Percentiles rank a stretch among this genome's conserved stretches.
Conservation (phyloP, 106 monocot species). For the Dactylorhiza incarnata region DNA sequence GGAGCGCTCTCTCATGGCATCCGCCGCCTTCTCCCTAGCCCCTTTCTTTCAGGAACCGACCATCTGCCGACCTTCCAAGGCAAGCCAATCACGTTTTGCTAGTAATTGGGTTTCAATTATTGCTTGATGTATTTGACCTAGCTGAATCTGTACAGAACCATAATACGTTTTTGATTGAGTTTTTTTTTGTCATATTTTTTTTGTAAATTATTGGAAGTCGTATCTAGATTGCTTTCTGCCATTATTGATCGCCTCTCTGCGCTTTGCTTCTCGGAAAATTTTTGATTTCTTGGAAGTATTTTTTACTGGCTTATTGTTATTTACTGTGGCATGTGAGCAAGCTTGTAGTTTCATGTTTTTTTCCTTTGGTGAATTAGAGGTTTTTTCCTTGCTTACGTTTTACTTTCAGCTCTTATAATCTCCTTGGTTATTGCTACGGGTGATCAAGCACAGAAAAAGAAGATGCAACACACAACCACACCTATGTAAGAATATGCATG, state of each 20-base stretch:
- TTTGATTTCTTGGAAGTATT: not conserved
- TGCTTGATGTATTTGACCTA: not conserved
- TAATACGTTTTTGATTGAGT: not conserved
- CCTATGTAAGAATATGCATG: no score
- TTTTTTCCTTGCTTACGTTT: not conserved
- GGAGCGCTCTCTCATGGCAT: constrained; percentile 22
- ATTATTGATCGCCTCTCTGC: not conserved
- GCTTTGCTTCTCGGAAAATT: not conserved
- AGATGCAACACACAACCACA: no score
- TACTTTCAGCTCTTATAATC: not conserved
- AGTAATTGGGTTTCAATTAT: not conserved
- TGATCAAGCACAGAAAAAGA: no score
- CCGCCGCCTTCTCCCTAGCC: constrained; percentile 14
- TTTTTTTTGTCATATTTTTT: not conserved
- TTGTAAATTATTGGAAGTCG: not conserved
- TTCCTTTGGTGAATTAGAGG: not conserved
- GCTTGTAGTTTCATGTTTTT: not conserved
- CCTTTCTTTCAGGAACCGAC: constrained; percentile 9
- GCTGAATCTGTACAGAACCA: not conserved
- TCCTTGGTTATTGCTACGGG: not conserved
- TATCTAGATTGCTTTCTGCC: not conserved
- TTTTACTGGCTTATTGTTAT: not conserved
- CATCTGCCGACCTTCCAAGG: constrained; percentile 14
- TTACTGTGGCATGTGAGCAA: not conserved
- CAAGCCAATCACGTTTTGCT: not conserved